A percentile compares a stretch with the other conserved stretches of the same genome.
Evolutionary conservation across 1,284 basidiomycete genomes (phyloP).

Genomic region (Wolfiporia cocos): DNA sequence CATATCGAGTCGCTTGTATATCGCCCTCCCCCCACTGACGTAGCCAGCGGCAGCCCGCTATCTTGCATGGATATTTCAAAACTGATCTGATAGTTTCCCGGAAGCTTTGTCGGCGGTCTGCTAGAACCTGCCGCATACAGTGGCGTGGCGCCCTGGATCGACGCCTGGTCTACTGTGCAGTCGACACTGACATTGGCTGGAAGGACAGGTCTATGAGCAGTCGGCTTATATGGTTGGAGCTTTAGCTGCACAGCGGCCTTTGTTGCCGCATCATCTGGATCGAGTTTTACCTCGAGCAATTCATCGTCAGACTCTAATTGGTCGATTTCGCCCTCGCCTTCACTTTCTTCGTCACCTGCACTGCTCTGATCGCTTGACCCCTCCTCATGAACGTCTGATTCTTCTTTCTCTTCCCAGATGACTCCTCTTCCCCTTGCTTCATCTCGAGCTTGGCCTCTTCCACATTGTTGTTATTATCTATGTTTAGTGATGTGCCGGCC

Average conservation of each 20-base stretch:
- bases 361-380: constrained; percentile 45
- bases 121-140: no score
- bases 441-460: no score
- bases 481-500: no score
- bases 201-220: constrained; percentile 28
- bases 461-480: no score
- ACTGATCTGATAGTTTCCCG: no score
- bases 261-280: background rate
- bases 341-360: constrained; percentile 57
- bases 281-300: constrained; percentile 1
- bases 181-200: constrained; percentile 32
- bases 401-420: constrained; percentile 17
- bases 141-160: background rate
- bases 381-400: constrained; percentile 25
- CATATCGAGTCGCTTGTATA: no score
- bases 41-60: no score
- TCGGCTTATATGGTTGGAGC: no score
- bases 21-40: no score
- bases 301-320: no score
- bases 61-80: no score
- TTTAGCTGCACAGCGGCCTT: background rate
- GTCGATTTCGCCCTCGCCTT: constrained; percentile 42
- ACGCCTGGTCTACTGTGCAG: constrained; percentile 17
- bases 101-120: no score
- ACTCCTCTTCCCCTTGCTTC: background rate